Conservation (phyloP, 805 yeast genomes). For the Cyberlindnera bimundalis region DNA sequence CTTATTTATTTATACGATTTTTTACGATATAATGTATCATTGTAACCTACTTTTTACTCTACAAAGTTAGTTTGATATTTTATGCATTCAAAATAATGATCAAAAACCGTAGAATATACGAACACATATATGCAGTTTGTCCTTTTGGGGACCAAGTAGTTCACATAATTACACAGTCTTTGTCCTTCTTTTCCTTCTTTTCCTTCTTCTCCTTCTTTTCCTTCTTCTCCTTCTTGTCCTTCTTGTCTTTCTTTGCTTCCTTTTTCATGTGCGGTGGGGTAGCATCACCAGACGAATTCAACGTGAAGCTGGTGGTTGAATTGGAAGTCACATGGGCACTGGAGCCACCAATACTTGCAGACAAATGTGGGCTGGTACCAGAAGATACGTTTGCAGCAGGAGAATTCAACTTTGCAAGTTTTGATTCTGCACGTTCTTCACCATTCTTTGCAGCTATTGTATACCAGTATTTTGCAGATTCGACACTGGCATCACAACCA, state of each 20-base stretch:
- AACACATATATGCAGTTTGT: too few relatives aligned
- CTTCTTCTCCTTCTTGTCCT: slow-evolving; percentile 10
- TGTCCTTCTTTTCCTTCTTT: slow-evolving; percentile 14
- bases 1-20: too few relatives aligned
- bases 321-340: neutral
- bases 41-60: too few relatives aligned
- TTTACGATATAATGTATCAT: too few relatives aligned
- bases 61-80: too few relatives aligned
- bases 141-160: too few relatives aligned
- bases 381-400: neutral
- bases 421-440: slow-evolving; percentile 46
- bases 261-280: neutral
- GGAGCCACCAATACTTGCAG: neutral
- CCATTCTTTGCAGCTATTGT: slow-evolving; percentile 64
- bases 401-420: slow-evolving; percentile 23
- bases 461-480: slow-evolving; percentile 72
- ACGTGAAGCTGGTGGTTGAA: slow-evolving; percentile 5
- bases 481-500: slow-evolving; percentile 64
- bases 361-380: neutral
- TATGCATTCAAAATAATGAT: too few relatives aligned
- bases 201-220: slow-evolving; percentile 13
- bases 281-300: slow-evolving; percentile 1
- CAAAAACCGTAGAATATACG: too few relatives aligned
- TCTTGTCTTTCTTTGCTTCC: slow-evolving; percentile 9
- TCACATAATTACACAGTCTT: slow-evolving; percentile 25